Evolutionary conservation across 1,139 yeast species (phyloP).

Genomic region (Kodamaea fungicola): DNA sequence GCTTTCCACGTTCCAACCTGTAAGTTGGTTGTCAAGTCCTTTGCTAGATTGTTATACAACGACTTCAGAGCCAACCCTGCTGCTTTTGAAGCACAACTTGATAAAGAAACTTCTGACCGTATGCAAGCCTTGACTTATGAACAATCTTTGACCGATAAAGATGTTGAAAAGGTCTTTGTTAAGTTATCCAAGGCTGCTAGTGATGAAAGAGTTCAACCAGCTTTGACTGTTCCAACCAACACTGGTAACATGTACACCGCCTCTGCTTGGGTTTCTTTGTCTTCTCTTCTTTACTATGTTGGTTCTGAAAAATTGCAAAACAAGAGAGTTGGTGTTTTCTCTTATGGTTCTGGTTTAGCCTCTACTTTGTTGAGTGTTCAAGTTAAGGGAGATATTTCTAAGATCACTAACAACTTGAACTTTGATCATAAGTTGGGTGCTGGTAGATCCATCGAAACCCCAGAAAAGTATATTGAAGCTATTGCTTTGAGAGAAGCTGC

Average conservation of each 20-base stretch:
- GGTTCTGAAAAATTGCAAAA: conserved; percentile 71
- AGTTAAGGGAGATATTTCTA: conserved; percentile 76
- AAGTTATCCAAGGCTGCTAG: conserved; percentile 71
- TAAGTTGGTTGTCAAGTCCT: conserved; percentile 89
- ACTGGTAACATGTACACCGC: conserved; percentile 99
- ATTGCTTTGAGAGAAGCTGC: conserved; percentile 85
- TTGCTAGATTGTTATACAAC: conserved; percentile 86
- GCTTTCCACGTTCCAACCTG: conserved; percentile 99
- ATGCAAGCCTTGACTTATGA: conserved; percentile 68
- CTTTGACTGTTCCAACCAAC: conserved; percentile 87
- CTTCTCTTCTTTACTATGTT: conserved; percentile 74
- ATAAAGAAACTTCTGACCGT: conserved; percentile 53
- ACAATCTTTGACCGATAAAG: conserved; percentile 72
- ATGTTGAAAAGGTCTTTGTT: conserved; percentile 81
- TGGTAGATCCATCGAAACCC: conserved; percentile 65
- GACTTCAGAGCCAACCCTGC: conserved; percentile 74
- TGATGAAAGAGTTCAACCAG: conserved; percentile 71
- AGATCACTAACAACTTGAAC: conserved; percentile 63
- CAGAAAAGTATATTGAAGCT: conserved; percentile 78
- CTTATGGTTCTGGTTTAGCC: conserved; percentile 98
- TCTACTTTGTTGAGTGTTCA: conserved; percentile 79
- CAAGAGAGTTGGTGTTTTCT: conserved; percentile 88
- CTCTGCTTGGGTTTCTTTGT: conserved; percentile 82
- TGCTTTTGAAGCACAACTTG: conserved; percentile 47
- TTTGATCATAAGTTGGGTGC: conserved; percentile 64